phyloP scores from a whole-genome alignment of 352 stramenopile genomes.

The Pythium scleroteichum region DNA sequence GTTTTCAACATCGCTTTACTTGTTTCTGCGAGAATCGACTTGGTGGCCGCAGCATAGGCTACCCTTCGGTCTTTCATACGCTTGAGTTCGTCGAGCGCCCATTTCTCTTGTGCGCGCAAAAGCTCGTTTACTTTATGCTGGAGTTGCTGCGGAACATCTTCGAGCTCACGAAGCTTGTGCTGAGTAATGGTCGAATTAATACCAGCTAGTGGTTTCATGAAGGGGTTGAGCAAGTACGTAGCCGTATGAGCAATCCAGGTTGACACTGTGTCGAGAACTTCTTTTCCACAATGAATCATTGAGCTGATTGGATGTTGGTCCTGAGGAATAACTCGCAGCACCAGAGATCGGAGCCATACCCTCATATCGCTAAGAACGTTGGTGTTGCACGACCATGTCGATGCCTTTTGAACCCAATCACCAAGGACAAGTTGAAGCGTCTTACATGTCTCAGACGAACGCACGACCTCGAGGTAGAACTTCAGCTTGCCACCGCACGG shows the following conservation, averaged over 20 bases:
- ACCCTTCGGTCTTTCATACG: slow-evolving; percentile 47
- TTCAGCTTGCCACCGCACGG: background rate
- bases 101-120: slow-evolving; percentile 41
- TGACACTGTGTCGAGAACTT: slow-evolving; percentile 1
- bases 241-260: slow-evolving; percentile 3
- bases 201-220: slow-evolving; percentile 5
- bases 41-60: slow-evolving; percentile 29
- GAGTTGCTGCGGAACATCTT: slow-evolving; percentile 25
- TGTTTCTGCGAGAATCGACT: slow-evolving; percentile 50
- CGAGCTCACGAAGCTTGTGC: slow-evolving; percentile 14
- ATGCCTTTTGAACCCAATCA: too few species aligned
- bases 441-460: background rate
- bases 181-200: slow-evolving; percentile 6
- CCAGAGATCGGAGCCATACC: background rate
- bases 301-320: background rate
- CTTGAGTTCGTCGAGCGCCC: slow-evolving; percentile 43
- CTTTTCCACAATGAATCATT: background rate
- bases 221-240: slow-evolving; percentile 1
- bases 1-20: slow-evolving; percentile 37
- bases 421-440: background rate
- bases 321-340: background rate
- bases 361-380: background rate
- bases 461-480: background rate
- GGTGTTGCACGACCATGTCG: background rate
- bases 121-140: slow-evolving; percentile 29